Conservation (phyloP, 2,329 filamentous ascomycete genomes). For the Trichoderma atroviride region DNA sequence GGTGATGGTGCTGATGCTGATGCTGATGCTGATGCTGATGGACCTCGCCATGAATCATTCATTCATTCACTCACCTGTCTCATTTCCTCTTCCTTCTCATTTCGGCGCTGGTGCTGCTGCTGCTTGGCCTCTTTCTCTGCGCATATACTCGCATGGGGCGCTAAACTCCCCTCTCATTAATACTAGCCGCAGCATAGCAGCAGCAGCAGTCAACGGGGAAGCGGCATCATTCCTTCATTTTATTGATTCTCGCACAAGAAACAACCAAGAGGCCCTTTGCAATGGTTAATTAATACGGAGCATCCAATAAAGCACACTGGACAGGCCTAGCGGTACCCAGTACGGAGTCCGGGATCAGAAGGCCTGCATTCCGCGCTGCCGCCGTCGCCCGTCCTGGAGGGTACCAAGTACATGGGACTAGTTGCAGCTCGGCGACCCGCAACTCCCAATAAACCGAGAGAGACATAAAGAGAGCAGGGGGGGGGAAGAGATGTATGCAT, state of each 20-base stretch:
- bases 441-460: neutral
- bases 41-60: neutral
- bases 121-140: neutral
- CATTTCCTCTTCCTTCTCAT: neutral
- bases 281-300: neutral
- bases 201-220: neutral
- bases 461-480: constrained; percentile 8
- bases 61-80: neutral
- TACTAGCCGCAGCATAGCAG: neutral
- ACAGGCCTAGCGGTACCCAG: neutral
- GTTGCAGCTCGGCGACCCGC: constrained; percentile 10
- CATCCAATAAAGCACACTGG: neutral
- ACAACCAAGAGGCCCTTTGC: neutral
- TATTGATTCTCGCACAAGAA: neutral
- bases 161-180: constrained; percentile 2
- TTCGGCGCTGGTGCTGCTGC: neutral
- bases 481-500: neutral
- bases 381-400: neutral
- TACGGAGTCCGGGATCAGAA: constrained; percentile 5
- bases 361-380: constrained; percentile 13
- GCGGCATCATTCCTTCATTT: constrained; percentile 15
- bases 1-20: neutral
- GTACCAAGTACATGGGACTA: constrained; percentile 22
- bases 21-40: neutral
- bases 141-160: neutral